These are phyloP conservation scores for Lithospermum erythrorhizon DNA, from an alignment of 257 asterid species.

Conservation along the genomic window DNA sequence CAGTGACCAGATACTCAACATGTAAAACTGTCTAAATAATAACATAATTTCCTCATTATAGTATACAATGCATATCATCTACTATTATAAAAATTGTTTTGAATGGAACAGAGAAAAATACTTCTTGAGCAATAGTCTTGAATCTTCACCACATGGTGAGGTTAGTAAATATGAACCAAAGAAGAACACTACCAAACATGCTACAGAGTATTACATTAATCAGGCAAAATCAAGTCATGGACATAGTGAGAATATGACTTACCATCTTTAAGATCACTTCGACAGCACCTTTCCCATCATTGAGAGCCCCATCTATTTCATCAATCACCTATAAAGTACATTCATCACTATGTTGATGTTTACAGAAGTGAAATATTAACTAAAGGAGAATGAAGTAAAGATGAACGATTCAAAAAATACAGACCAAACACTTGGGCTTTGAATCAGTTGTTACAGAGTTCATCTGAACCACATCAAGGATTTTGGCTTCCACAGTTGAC, in stretches of 20 bases:
- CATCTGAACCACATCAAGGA: slow-evolving; percentile 88
- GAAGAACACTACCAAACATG: no score
- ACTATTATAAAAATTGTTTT: no score
- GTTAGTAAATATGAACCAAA: no score
- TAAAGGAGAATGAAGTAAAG: not conserved
- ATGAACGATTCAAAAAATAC: slow-evolving; percentile 18
- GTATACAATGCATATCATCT: not conserved
- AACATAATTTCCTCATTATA: no score
- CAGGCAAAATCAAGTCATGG: no score
- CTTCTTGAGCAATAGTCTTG: no score
- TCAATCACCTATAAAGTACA: slow-evolving; percentile 57
- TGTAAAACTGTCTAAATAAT: no score
- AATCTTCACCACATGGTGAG: no score
- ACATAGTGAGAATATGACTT: slow-evolving; percentile 16
- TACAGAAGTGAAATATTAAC: slow-evolving; percentile 10
- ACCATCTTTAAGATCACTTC: slow-evolving; percentile 83
- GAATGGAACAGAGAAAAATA: no score
- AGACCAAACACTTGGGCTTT: slow-evolving; percentile 94
- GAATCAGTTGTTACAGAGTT: slow-evolving; percentile 80
- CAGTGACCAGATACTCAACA: not conserved
- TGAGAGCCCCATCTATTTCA: slow-evolving; percentile 97
- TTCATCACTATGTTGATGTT: slow-evolving; percentile 6
- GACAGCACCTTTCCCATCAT: slow-evolving; percentile 96
- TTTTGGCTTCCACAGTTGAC: slow-evolving; percentile 74
- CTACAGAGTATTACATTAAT: no score